phyloP scores from a whole-genome alignment of 2,329 filamentous ascomycete species.

The Botryosphaeria dothidea region DNA sequence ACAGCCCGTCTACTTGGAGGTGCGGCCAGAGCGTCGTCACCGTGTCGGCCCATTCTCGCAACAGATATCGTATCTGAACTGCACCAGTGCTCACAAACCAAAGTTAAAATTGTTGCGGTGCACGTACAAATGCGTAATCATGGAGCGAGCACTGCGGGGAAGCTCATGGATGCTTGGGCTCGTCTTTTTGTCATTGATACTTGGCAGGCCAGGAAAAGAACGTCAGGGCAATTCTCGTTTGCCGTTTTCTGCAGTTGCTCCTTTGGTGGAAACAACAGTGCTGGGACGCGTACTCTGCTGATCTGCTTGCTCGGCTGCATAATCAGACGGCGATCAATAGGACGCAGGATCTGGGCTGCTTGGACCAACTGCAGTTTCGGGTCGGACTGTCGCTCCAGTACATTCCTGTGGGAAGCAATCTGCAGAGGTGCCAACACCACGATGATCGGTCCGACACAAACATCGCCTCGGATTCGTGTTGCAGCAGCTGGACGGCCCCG shows the following conservation, averaged over 20 bases:
- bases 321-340: background rate
- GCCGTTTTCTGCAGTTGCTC: background rate
- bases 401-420: background rate
- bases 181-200: background rate
- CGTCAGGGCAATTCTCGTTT: background rate
- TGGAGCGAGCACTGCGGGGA: background rate
- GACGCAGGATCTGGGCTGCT: background rate
- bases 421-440: background rate
- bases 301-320: background rate
- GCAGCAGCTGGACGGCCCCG: background rate
- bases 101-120: conserved; percentile 3
- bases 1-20: background rate
- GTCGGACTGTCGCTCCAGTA: background rate
- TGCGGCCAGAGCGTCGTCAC: background rate
- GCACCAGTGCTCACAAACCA: background rate
- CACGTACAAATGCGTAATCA: background rate
- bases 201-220: too few relatives aligned
- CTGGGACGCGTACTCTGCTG: background rate
- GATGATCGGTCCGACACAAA: background rate
- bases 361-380: background rate
- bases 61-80: background rate
- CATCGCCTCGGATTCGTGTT: background rate
- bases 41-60: conserved; percentile 2
- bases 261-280: background rate
- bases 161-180: background rate